Conservation (phyloP, 169 alveolate genomes). For the Gregarina niphandrodes region DNA sequence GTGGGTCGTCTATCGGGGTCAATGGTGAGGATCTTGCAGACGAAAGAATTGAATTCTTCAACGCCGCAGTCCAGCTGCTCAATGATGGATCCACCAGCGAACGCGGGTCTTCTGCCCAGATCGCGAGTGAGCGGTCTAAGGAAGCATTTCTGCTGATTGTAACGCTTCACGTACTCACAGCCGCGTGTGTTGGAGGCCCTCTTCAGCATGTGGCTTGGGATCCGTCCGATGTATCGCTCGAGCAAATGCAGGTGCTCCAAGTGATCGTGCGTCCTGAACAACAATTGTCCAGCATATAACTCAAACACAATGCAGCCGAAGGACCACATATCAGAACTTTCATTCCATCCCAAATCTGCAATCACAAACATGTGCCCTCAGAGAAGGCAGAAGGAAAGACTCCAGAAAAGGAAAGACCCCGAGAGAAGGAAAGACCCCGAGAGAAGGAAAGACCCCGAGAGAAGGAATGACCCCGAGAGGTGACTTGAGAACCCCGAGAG, state of each 20-base stretch:
- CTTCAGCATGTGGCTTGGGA: background rate
- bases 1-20: slow-evolving; percentile 1
- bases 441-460: too few species aligned
- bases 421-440: too few species aligned
- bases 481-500: too few species aligned
- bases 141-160: background rate
- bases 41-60: background rate
- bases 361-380: too few species aligned
- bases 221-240: background rate
- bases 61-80: background rate
- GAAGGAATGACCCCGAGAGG: slow-evolving; percentile 72
- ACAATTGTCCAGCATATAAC: slow-evolving; percentile 49
- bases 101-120: background rate
- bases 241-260: slow-evolving; percentile 60
- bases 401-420: too few species aligned
- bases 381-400: too few species aligned
- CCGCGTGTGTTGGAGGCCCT: background rate
- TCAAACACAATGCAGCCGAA: slow-evolving; percentile 62
- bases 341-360: slow-evolving; percentile 49
- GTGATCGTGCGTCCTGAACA: slow-evolving; percentile 57
- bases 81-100: background rate
- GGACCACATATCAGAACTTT: slow-evolving; percentile 62
- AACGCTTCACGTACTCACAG: background rate
- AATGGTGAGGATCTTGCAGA: background rate
- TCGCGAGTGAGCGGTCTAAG: background rate